phyloP scores from a whole-genome alignment of 306 rosid species.

The Hippophae tibetana region DNA sequence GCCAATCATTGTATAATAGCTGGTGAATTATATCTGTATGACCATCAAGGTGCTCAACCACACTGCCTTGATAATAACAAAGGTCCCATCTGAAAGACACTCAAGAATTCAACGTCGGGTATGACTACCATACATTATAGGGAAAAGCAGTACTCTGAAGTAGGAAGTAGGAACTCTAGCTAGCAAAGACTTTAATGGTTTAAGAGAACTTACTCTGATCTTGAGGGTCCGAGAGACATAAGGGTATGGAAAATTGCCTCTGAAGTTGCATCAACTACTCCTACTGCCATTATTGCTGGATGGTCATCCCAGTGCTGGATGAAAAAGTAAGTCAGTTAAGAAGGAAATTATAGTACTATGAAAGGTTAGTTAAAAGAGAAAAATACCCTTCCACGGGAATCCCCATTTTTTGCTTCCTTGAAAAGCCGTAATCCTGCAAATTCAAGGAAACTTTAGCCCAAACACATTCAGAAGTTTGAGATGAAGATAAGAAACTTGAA shows the following conservation, averaged over 20 bases:
- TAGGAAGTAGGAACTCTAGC: too few species aligned
- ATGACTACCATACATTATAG: conserved; percentile 13
- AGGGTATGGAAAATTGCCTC: conserved; percentile 78
- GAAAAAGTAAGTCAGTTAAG: conserved; percentile 6
- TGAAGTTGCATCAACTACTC: conserved; percentile 71
- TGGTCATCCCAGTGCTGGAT: conserved; percentile 74
- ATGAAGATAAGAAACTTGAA: conserved; percentile 11
- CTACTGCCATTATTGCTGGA: conserved; percentile 89
- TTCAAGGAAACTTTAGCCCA: conserved; percentile 10
- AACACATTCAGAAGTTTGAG: conserved; percentile 12
- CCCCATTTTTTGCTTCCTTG: conserved; percentile 69
- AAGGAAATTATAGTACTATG: conserved; percentile 10
- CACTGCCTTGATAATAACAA: conserved; percentile 49
- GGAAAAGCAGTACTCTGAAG: not conserved
- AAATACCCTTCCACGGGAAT: conserved; percentile 53
- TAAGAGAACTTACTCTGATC: conserved; percentile 59
- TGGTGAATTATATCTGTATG: conserved; percentile 77
- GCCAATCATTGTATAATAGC: conserved; percentile 62
- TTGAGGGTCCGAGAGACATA: conserved; percentile 70
- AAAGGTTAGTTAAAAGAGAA: conserved; percentile 14
- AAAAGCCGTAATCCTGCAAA: conserved; percentile 74
- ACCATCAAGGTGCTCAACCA: conserved; percentile 84
- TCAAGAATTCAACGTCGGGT: conserved; percentile 22
- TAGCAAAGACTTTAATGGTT: too few species aligned
- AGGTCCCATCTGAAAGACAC: conserved; percentile 86